Evolutionary conservation across 2,329 filamentous ascomycete genomes (phyloP).

Genomic region (Aspergillus neoniger): DNA sequence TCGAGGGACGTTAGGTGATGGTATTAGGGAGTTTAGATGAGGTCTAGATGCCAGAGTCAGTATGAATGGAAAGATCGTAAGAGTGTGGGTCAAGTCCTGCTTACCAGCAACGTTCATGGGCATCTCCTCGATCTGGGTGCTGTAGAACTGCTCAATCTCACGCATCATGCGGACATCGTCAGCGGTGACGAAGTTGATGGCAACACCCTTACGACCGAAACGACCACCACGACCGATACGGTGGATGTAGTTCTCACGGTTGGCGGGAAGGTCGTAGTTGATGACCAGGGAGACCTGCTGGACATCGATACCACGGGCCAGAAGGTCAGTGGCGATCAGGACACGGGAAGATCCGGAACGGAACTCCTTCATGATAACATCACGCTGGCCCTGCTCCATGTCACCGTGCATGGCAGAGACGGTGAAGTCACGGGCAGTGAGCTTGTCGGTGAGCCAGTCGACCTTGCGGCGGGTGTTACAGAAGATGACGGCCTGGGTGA

Average conservation of each 20-base stretch:
- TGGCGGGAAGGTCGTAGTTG: conserved; percentile 98
- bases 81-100: conserved; percentile 27
- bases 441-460: conserved; percentile 99
- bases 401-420: conserved; percentile 99
- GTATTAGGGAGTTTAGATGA: conserved; percentile 44
- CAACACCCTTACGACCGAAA: conserved; percentile 99
- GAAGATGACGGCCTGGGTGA: conserved; percentile 99
- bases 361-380: conserved; percentile 99
- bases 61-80: neutral
- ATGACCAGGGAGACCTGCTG: conserved; percentile 99
- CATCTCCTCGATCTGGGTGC: conserved; percentile 99
- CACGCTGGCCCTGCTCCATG: conserved; percentile 97
- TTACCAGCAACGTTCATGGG: conserved; percentile 81
- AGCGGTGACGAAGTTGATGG: conserved; percentile 99
- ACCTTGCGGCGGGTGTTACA: conserved; percentile 99
- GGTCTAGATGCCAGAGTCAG: conserved; percentile 32
- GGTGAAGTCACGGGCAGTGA: conserved; percentile 97
- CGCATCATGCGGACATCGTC: conserved; percentile 99
- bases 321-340: conserved; percentile 93
- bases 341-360: conserved; percentile 97
- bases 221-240: conserved; percentile 98
- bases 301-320: conserved; percentile 99
- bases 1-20: conserved; percentile 33
- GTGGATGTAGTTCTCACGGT: conserved; percentile 99
- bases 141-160: conserved; percentile 99